Evolutionary conservation across 352 stramenopile species (phyloP).

Genomic region (Phytophthora fragariae): DNA sequence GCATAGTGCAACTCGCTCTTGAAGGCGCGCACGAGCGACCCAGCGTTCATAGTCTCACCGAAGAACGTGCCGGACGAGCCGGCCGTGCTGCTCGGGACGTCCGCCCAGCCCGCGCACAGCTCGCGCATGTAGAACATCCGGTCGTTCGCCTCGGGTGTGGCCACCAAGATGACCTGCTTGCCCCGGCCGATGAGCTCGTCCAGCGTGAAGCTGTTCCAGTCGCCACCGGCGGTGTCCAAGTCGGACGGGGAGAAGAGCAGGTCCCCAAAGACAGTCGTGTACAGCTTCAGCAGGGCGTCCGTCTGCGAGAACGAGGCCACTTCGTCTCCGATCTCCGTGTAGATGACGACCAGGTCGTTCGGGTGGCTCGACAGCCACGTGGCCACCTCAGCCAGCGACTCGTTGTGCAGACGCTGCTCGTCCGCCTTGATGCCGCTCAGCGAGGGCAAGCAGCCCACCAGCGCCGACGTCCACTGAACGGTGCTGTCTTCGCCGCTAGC

Average conservation of each 20-base stretch:
- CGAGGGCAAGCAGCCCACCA: conserved; percentile 77
- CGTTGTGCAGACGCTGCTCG: conserved; percentile 56
- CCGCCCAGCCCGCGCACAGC: conserved; percentile 55
- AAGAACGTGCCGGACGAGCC: conserved; percentile 43
- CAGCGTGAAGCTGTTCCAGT: conserved; percentile 62
- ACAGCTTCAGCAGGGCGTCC: conserved; percentile 56
- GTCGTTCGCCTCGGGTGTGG: conserved; percentile 55
- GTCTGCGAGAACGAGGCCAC: conserved; percentile 49
- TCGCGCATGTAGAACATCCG: conserved; percentile 63
- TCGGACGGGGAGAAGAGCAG: conserved; percentile 59
- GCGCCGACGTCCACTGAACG: conserved; percentile 53
- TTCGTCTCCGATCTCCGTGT: conserved; percentile 65
- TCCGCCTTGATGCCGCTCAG: conserved; percentile 79
- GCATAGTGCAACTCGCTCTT: conserved; percentile 61
- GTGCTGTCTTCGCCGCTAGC: conserved; percentile 38
- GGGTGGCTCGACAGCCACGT: conserved; percentile 60
- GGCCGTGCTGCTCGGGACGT: conserved; percentile 43
- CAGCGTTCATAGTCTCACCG: conserved; percentile 51
- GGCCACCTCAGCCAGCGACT: conserved; percentile 63
- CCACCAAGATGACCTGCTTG: conserved; percentile 64
- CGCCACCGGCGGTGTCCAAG: conserved; percentile 40
- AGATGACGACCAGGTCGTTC: conserved; percentile 60
- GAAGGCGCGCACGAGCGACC: conserved; percentile 58
- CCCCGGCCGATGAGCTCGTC: conserved; percentile 51
- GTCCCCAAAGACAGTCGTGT: conserved; percentile 57